Base-by-base conservation (phyloP, 495 filamentous ascomycete species). In the Amorphotheca resinae region DNA sequence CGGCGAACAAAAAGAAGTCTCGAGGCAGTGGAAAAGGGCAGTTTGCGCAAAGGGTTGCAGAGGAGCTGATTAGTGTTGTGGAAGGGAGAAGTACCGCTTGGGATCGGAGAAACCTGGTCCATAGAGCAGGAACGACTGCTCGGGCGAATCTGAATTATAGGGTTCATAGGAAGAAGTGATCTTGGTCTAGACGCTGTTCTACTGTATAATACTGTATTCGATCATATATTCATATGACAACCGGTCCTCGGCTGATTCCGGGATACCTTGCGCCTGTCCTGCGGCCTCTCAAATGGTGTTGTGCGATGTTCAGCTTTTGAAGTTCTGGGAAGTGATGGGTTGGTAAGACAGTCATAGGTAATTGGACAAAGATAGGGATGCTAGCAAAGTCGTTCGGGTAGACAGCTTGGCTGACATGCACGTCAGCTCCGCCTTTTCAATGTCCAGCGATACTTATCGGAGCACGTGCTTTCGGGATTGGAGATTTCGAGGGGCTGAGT, bases 61-160 rank as follows among this genome's bases (percentile, higher is more conserved):
- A 91, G 54, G 91, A 96, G 68, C 64, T 98, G 47, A 66, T 95
- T 32, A 67, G 77, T 18, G 82, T 95, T 33, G 82, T 93, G 1
- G 91, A 96, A 71, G 91, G 91, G 9, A 68, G 72, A 51, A 88
- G 84, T 44, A 46, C 57, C 16, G 83, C 82, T 18, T 98, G 91
- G 91, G 87, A 94, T 9, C 72, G 69, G 59, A 70, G 87, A 52
- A 66, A 69, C 43, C 61, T 64, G 39, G 57, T 88, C 20, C 85
- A 95, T 60, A 84, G 83, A 70, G 56, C 75, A 46, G 85, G 72
- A 56, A 79, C 86, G 37, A 67, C 70, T 4, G 69, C 76, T 11
- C 71, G 88, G 51, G 76, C 79, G 7, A 95, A 95, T 60, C 47
- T 93, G 57, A 64, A 56, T 9, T 47, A 60, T 3, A 46, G 48